Evolutionary conservation across 148 eudicot genomes (phyloP).

Genomic region (Dianthus caryophyllus): DNA sequence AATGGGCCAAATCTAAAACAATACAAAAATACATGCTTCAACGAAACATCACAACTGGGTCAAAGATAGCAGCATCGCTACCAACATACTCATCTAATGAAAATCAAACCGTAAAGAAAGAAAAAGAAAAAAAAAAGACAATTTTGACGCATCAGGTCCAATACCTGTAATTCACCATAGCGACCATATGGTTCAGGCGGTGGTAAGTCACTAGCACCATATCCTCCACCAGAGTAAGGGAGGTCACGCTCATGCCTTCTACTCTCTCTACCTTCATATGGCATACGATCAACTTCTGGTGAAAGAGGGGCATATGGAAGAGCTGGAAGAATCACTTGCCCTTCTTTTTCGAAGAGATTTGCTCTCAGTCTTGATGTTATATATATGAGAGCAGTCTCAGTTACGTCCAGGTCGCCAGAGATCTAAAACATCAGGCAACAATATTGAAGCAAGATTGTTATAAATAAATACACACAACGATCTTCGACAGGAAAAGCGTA

Average conservation of each 20-base stretch:
- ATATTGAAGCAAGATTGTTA: neutral
- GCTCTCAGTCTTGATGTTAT: conserved; percentile 77
- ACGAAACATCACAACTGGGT: neutral
- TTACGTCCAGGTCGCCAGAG: conserved; percentile 83
- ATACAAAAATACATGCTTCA: neutral
- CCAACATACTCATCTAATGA: no score
- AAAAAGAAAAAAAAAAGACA: no score
- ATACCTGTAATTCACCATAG: conserved; percentile 75
- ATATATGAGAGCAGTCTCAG: conserved; percentile 83
- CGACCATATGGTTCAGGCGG: conserved; percentile 62
- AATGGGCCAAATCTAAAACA: neutral
- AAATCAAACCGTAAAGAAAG: no score
- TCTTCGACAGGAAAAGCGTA: neutral
- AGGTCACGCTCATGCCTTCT: conserved; percentile 69
- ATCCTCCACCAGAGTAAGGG: conserved; percentile 75
- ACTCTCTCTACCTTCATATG: conserved; percentile 77
- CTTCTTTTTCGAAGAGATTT: conserved; percentile 90
- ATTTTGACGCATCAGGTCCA: neutral
- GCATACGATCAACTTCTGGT: conserved; percentile 49
- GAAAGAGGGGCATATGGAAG: conserved; percentile 81
- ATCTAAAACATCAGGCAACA: conserved; percentile 36
- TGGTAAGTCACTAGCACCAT: conserved; percentile 64
- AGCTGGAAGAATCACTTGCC: conserved; percentile 74
- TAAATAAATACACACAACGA: no score
- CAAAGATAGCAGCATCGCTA: neutral